phyloP scores from a whole-genome alignment of 768 basidiomycete genomes.

The Leccinum rimulosum region DNA sequence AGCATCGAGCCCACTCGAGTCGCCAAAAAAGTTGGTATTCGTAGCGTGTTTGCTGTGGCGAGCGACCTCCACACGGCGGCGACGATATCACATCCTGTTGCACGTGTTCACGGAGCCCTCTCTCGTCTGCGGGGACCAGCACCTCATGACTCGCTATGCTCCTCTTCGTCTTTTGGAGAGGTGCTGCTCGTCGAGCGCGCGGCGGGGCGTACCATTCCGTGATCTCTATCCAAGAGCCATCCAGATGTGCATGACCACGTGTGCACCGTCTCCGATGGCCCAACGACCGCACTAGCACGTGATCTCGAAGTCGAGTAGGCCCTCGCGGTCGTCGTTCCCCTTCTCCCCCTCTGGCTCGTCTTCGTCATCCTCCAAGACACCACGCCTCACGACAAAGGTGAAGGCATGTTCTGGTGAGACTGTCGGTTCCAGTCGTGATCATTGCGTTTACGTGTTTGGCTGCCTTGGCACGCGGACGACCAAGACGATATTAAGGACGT shows the following conservation, averaged over 20 bases:
- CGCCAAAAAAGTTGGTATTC: slow-evolving; percentile 11
- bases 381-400: not conserved
- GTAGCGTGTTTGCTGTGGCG: not conserved
- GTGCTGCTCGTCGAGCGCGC: not conserved
- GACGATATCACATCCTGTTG: slow-evolving; percentile 5
- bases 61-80: not conserved
- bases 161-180: not conserved
- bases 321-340: not conserved
- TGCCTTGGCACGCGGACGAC: not conserved
- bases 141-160: not conserved
- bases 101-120: not conserved
- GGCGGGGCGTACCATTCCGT: not conserved
- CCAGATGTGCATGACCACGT: not conserved
- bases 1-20: not conserved
- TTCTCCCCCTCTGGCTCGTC: not conserved
- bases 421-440: not conserved
- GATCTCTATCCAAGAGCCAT: not conserved
- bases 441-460: not conserved
- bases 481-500: not conserved
- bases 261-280: no score
- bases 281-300: not conserved
- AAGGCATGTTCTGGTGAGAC: not conserved
- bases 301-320: not conserved
- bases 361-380: not conserved
- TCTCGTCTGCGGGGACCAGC: not conserved